Base-by-base conservation (phyloP, 202 grass and related monocot genomes). In the Brachypodium distachyon region DNA sequence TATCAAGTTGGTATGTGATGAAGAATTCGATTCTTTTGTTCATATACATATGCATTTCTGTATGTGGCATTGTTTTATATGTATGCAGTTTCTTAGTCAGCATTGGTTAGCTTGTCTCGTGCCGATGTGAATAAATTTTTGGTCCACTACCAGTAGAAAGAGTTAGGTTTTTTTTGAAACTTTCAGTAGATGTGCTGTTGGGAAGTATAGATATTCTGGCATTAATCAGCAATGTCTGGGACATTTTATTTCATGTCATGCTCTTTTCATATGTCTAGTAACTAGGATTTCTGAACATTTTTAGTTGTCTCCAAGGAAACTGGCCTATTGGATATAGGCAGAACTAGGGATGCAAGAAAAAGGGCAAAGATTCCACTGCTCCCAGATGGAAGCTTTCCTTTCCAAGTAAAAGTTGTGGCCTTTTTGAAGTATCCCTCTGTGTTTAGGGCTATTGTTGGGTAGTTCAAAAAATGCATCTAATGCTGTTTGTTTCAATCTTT, bases 1-100 rank as follows among this genome's bases (percentile, higher is more conserved):
- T 16, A 84, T 97, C 82, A 97, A 97, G 67, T 77, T 97, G 88
- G 94, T 97, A 91, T 38, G 88, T 29, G 46, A 58, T 63, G 49
- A 74, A 61, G 36, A 82, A 27, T 42, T 82, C 4, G 26, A 31
- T 72, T 77, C 25, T 42, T 25, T 36, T 36, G 23, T 32, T 44
- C 50, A 53, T 60, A 26, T 47, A 1, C n/a, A 44, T 55, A 55
- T 46, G 53, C 14, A 76, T 36, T 78, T 50, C 44, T 33, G 12
- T 22, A 69, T 46, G 28, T 25, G 29, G 51, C 19, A 22, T 61
- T 52, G 22, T 41, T 43, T 74, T 72, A 23, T 50, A 48, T 32
- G 43, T 50, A 57, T 48, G 61, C 5, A 76, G 31, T 79, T 39
- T 79, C 4, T 18, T 17, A 48, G 33, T 25, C 14, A 31, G 46